Percentiles rank a stretch among this genome's conserved stretches.
Evolutionary conservation across 1,284 basidiomycete genomes (phyloP).

Genomic region (Psilocybe mexicana): DNA sequence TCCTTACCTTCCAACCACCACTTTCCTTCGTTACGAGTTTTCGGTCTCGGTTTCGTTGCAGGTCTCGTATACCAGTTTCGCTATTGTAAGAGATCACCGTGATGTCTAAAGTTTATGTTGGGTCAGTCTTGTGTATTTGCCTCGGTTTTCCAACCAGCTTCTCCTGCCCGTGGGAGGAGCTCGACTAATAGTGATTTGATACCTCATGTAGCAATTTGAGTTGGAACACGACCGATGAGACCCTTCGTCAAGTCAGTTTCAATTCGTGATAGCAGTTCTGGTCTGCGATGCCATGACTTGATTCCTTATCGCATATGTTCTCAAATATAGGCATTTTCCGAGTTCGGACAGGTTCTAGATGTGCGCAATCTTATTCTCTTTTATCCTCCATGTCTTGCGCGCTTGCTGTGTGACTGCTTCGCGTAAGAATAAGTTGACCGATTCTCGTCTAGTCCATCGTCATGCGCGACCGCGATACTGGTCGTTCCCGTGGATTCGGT

Average conservation of each 20-base stretch:
- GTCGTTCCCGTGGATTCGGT: conserved; percentile 94
- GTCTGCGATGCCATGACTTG: conserved; percentile 26
- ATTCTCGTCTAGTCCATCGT: conserved; percentile 74
- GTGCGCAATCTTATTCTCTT: conserved; percentile 60
- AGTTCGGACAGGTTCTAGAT: conserved; percentile 71
- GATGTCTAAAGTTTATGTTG: conserved; percentile 85
- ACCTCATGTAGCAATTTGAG: conserved; percentile 76
- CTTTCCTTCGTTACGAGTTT: conserved; percentile 49
- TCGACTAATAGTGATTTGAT: conserved; percentile 51
- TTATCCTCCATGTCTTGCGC: conserved; percentile 25
- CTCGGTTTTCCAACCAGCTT: conserved; percentile 42
- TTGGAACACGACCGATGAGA: conserved; percentile 94
- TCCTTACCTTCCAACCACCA: conserved; percentile 43
- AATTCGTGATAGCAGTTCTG: conserved; percentile 39
- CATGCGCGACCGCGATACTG: conserved; percentile 97
- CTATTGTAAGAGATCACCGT: conserved; percentile 46
- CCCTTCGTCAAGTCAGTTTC: conserved; percentile 80
- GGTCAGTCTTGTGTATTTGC: conserved; percentile 65
- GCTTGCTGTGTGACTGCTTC: conserved; percentile 22
- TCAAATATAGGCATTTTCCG: conserved; percentile 68
- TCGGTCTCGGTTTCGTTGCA: conserved; percentile 45
- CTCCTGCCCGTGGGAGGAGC: conserved; percentile 45
- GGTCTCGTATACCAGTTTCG: conserved; percentile 42
- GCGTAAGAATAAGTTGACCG: conserved; percentile 31
- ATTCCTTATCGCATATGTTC: conserved; percentile 39